Percentiles rank a stretch among this genome's conserved stretches.
These are phyloP conservation scores for Pulveroboletus sp. DNA, from an alignment of 768 basidiomycete species.

Conservation along the genomic window DNA sequence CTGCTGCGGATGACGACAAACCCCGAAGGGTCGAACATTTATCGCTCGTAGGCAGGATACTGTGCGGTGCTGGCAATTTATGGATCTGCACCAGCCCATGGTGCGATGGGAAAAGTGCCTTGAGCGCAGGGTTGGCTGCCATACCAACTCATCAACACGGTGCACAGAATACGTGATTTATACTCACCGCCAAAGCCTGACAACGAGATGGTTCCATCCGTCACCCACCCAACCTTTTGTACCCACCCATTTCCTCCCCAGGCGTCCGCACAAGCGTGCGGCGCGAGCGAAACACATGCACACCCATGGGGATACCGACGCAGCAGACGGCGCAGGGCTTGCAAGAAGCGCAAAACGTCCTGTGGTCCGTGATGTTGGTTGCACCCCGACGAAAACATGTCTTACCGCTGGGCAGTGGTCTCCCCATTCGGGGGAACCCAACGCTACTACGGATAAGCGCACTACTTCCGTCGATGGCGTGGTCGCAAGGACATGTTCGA, in stretches of 20 bases:
- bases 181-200: constrained; percentile 75
- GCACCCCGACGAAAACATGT: not conserved
- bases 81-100: constrained; percentile 84
- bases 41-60: constrained; percentile 76
- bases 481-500: constrained; percentile 28
- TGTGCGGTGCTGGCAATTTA: constrained; percentile 69
- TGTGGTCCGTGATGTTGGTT: constrained; percentile 27
- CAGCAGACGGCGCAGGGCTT: constrained; percentile 60
- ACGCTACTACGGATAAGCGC: constrained; percentile 58
- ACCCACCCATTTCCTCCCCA: constrained; percentile 72
- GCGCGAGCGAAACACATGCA: constrained; percentile 65
- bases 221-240: constrained; percentile 74
- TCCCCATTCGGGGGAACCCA: constrained; percentile 72
- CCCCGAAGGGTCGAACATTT: constrained; percentile 83
- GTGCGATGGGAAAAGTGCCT: constrained; percentile 73
- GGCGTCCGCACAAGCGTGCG: constrained; percentile 55
- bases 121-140: constrained; percentile 74
- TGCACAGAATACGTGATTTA: constrained; percentile 3
- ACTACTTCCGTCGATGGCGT: constrained; percentile 37
- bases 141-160: constrained; percentile 7
- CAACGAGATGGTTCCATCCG: constrained; percentile 73
- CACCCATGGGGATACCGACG: constrained; percentile 58
- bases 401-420: constrained; percentile 56
- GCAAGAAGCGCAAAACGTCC: constrained; percentile 73
- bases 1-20: constrained; percentile 52